phyloP scores from a whole-genome alignment of 495 filamentous ascomycete genomes.

The Oleoguttula mirabilis region DNA sequence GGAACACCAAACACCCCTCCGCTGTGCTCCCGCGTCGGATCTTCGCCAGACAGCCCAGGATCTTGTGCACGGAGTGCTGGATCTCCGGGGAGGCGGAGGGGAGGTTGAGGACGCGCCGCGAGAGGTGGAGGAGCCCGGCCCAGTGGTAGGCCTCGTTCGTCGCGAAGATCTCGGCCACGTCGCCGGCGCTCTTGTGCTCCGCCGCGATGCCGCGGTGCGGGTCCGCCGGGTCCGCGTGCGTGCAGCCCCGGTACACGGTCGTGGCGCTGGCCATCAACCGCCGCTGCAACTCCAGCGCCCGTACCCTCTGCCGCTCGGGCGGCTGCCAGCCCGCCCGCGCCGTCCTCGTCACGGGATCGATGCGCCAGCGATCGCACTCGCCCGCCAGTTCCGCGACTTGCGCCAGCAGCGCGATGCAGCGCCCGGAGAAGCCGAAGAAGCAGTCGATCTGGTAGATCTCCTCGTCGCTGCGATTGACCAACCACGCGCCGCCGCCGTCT shows the following conservation, averaged over 20 bases:
- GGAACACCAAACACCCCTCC: conserved; percentile 68
- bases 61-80: conserved; percentile 50
- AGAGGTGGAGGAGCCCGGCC: conserved; percentile 66
- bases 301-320: conserved; percentile 37
- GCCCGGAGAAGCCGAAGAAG: conserved; percentile 51
- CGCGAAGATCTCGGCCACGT: conserved; percentile 52
- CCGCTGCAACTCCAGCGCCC: conserved; percentile 44
- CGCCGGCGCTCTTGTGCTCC: conserved; percentile 30
- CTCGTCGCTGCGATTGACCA: conserved; percentile 22
- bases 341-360: conserved; percentile 43
- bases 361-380: conserved; percentile 55
- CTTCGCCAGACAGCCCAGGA: conserved; percentile 48
- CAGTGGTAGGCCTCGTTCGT: conserved; percentile 72
- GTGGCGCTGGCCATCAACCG: conserved; percentile 39
- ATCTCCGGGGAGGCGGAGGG: conserved; percentile 44
- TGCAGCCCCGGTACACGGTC: conserved; percentile 32
- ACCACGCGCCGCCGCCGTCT: conserved; percentile 20
- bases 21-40: conserved; percentile 56
- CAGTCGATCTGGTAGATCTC: conserved; percentile 46
- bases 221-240: conserved; percentile 24
- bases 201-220: conserved; percentile 17
- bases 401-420: conserved; percentile 54
- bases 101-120: conserved; percentile 57
- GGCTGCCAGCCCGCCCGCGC: conserved; percentile 48
- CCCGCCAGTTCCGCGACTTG: conserved; percentile 62